These are phyloP conservation scores for Aureobasidium pullulans DNA, from an alignment of 2,329 filamentous ascomycete species.

Conservation along the genomic window DNA sequence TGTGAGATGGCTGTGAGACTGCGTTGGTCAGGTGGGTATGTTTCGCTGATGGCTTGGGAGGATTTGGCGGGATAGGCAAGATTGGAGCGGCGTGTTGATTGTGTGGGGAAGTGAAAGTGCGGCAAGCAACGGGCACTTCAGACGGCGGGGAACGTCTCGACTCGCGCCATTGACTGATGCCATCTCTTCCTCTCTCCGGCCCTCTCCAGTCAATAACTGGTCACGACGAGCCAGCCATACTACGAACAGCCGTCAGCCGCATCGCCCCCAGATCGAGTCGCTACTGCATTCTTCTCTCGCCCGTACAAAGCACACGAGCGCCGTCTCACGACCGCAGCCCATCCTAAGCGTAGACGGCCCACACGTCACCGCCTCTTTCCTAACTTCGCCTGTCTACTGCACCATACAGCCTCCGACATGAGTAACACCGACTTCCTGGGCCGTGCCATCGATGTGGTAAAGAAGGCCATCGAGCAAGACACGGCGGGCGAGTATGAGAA, in stretches of 20 bases:
- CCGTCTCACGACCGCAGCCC: not conserved
- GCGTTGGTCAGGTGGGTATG: not conserved
- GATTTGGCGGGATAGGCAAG: not conserved
- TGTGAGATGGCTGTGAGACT: not conserved
- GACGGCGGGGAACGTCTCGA: constrained; percentile 3
- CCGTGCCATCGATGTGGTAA: constrained; percentile 91
- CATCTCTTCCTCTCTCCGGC: not conserved
- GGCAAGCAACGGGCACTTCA: not conserved
- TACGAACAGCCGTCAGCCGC: not conserved
- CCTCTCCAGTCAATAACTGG: not conserved
- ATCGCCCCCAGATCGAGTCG: not conserved
- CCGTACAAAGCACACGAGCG: not conserved
- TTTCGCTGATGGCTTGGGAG: not conserved
- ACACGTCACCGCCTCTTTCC: not conserved
- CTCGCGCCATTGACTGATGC: not conserved
- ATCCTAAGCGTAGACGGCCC: not conserved
- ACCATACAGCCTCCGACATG: constrained; percentile 45
- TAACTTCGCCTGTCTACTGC: not conserved
- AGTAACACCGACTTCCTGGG: constrained; percentile 95
- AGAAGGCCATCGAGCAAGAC: constrained; percentile 95
- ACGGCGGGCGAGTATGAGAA: constrained; percentile 94
- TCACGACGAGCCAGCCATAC: not conserved
- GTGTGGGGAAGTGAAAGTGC: constrained; percentile 3
- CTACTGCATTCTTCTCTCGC: too few species aligned
- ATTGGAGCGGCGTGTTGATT: not conserved